phyloP scores from a whole-genome alignment of 129 eudicot species.

The Chrysanthemum lavandulifolium region DNA sequence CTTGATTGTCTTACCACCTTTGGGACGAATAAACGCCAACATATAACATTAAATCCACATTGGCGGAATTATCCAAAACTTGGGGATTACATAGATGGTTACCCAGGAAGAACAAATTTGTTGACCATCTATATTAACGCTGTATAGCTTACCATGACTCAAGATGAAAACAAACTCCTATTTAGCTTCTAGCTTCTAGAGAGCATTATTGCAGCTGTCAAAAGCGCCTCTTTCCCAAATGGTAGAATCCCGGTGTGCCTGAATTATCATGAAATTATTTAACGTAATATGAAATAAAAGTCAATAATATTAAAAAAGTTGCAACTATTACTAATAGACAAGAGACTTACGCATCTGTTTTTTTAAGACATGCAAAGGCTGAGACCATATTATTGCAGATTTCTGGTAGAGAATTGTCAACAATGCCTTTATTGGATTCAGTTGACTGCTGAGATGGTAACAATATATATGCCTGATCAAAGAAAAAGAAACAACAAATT shows the following conservation, averaged over 20 bases:
- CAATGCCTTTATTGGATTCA: slow-evolving; percentile 41
- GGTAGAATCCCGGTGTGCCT: slow-evolving; percentile 50
- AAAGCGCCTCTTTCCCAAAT: slow-evolving; percentile 72
- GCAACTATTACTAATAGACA: background rate
- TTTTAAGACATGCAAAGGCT: slow-evolving; percentile 66
- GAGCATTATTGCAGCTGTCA: slow-evolving; percentile 76
- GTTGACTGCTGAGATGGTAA: slow-evolving; percentile 34
- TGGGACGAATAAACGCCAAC: too few species aligned
- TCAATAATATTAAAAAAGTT: background rate
- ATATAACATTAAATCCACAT: background rate
- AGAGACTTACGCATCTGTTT: slow-evolving; percentile 51
- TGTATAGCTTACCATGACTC: background rate
- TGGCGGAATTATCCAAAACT: background rate
- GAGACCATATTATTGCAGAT: slow-evolving; percentile 61
- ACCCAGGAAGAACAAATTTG: background rate
- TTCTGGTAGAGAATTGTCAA: slow-evolving; percentile 40
- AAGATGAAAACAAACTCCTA: slow-evolving; percentile 28
- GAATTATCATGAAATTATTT: slow-evolving; percentile 28
- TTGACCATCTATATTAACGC: background rate
- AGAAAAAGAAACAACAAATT: background rate
- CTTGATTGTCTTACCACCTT: too few species aligned
- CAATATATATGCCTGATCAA: slow-evolving; percentile 64
- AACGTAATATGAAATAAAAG: background rate
- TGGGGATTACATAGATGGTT: background rate
- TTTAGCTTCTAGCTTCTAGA: slow-evolving; percentile 39